These are phyloP conservation scores for Phytophthora nicotianae DNA, from an alignment of 352 stramenopile genomes.

Conservation along the genomic window DNA sequence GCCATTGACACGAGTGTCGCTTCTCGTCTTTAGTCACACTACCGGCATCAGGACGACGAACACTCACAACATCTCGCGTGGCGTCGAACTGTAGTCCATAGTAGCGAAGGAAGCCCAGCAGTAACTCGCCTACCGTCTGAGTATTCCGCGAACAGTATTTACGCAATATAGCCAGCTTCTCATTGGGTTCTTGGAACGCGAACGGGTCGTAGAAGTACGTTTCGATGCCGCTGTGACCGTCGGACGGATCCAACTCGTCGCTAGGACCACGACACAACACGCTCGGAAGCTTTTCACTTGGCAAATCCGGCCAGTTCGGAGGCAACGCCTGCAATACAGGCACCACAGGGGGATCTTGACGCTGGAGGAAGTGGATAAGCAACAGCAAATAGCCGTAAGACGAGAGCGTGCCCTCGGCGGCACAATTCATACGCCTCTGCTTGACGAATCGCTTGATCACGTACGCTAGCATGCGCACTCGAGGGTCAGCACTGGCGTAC, in stretches of 20 bases:
- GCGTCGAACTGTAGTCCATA: conserved; percentile 78
- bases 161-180: conserved; percentile 49
- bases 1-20: conserved; percentile 66
- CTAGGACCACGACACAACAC: conserved; percentile 54
- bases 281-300: conserved; percentile 50
- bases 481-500: conserved; percentile 88
- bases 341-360: conserved; percentile 68
- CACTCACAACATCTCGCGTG: conserved; percentile 66
- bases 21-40: conserved; percentile 82
- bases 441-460: conserved; percentile 88
- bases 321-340: conserved; percentile 73
- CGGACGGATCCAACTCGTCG: conserved; percentile 44
- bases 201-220: conserved; percentile 89
- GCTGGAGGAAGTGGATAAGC: conserved; percentile 86
- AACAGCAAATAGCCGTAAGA: conserved; percentile 88
- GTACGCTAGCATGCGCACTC: conserved; percentile 81
- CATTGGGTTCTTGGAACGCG: conserved; percentile 49
- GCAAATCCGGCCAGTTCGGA: conserved; percentile 52
- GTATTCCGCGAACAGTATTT: conserved; percentile 56
- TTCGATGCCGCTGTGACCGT: conserved; percentile 50
- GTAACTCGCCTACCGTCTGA: conserved; percentile 62
- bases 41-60: conserved; percentile 59
- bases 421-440: conserved; percentile 82
- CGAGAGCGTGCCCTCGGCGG: conserved; percentile 79
- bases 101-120: conserved; percentile 80